Base-by-base conservation (phyloP, 768 basidiomycete genomes). In the Coprinellus micaceus region DNA sequence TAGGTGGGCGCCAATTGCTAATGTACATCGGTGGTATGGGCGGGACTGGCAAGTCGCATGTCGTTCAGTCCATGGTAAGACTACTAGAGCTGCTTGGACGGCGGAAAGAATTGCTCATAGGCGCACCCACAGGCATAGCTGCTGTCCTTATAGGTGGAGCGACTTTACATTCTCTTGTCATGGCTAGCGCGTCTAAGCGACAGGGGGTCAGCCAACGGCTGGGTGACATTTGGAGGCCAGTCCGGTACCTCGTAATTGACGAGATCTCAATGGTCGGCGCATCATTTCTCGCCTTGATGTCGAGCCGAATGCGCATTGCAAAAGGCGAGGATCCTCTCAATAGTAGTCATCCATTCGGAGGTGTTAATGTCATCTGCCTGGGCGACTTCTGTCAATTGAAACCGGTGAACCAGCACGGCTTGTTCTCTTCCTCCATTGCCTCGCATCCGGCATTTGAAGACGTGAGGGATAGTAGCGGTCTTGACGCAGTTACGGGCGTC, bases 71-170 rank as follows among this genome's bases (percentile, higher is more conserved):
- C 3, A 54, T 73, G 2, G 54, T 61, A 0, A 3, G 5, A 1
- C 48, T 71, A 2, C 66, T 69, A 15, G 30, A 45, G 1, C n/a
- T n/a, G 4, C 36, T 60, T 19, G 52, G 51, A 0, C 37, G 58
- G 10, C 4, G 45, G 2, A 26, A 60, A 3, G 55, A 65, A 15
- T 30, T 71, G 10, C 37, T 65, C 0, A 55, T 65, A 1, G 53
- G 61, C 3, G 69, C 70, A 11, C 68, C 67, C 15, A 72, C 72
- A 10, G 71, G 71, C 0, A 66, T 61, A 30, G 67, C 71, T 0
- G 71, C 71, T 0, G 45, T 60, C 0, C 33, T 68, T 1, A 67
- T 73, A 12, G 62, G 52, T 0, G 71, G 70, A 0, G 62, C 62
- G 15, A 73, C 71, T 0, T 50, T 71, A 2, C 69, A 71, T 55